Base-by-base conservation (phyloP, 202 grass and related monocot species). In the Setaria italica region DNA sequence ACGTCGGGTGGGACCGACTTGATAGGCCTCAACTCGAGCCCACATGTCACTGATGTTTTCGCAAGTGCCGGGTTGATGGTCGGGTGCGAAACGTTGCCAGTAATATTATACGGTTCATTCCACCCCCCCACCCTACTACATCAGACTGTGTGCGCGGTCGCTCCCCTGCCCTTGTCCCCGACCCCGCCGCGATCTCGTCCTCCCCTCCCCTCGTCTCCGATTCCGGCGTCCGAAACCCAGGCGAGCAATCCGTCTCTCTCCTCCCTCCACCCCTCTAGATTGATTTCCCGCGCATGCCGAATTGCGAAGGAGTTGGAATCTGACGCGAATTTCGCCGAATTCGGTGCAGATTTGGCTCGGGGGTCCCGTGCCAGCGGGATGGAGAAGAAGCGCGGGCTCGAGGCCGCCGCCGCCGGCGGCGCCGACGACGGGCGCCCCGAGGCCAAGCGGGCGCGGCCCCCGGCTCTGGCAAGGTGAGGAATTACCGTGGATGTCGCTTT, bases 381-480 rank as follows among this genome's bases (percentile, higher is more conserved):
- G 85, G 85, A 88, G 64, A 82, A 91, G 87, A 94, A 91, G 82
- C 89, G 87, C 19, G 82, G 85, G 33, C 79, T 88, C 55, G 92
- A 90, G 10, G 72, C 77, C 15, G 63, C 41, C 35, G 81, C 67
- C 30, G 59, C 47, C 21, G 67, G 14, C 47, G 84, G 67, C 19
- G 62, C 45, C 50, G 86, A 55, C 5, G 92, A 84, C 0, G 86
- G 69, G 2, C 37, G 48, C 8, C 89, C 92, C 9, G 89, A 92
- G 9, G 78, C 86, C 16, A 92, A 91, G 86, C 79, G 92, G 70
- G 51, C 85, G 55, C 85, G 90, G 9, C 82, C 82, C 0, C 92
- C 92, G 48, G 87, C 89, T 53, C 89, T 94, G 11, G 92, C 92
- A 25, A 94, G 89, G 92, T 94, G 20, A 72, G 64, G 50, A 39